Conservation (phyloP, 352 stramenopile species). For the Phytophthora multivora region DNA sequence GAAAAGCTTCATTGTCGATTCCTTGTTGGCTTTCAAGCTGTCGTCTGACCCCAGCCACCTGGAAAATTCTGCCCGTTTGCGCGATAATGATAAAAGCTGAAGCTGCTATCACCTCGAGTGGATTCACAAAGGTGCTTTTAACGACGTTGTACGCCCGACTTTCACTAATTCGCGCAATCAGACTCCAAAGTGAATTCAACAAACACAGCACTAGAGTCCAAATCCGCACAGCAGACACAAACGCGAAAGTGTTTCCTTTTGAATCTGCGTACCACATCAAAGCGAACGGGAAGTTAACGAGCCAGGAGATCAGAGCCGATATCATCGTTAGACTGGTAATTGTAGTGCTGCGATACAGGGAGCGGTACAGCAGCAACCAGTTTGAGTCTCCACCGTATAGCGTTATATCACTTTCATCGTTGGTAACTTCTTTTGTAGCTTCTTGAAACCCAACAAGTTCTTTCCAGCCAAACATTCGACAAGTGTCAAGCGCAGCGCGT, state of each 20-base stretch:
- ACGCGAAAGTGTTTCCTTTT: slow-evolving; percentile 29
- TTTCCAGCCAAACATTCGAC: slow-evolving; percentile 37
- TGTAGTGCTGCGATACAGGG: slow-evolving; percentile 49
- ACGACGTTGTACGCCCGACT: slow-evolving; percentile 45
- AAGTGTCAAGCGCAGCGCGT: slow-evolving; percentile 41
- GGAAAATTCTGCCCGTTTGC: slow-evolving; percentile 33
- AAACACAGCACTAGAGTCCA: slow-evolving; percentile 59
- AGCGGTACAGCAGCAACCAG: slow-evolving; percentile 58
- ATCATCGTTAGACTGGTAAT: slow-evolving; percentile 50
- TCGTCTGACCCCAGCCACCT: slow-evolving; percentile 37
- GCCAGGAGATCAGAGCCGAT: slow-evolving; percentile 56
- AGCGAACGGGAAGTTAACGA: slow-evolving; percentile 49
- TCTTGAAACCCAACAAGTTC: slow-evolving; percentile 23
- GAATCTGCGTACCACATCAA: slow-evolving; percentile 45
- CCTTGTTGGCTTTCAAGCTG: slow-evolving; percentile 42
- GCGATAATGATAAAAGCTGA: slow-evolving; percentile 29
- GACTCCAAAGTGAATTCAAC: slow-evolving; percentile 44
- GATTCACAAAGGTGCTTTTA: slow-evolving; percentile 45
- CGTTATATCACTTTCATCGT: background rate
- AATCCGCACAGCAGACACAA: slow-evolving; percentile 44
- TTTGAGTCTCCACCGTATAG: slow-evolving; percentile 23
- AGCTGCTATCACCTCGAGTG: slow-evolving; percentile 42
- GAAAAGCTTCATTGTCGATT: slow-evolving; percentile 42
- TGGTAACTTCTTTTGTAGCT: background rate
- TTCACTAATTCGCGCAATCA: slow-evolving; percentile 38